A percentile compares a stretch with the other conserved stretches of the same genome.
Conservation (phyloP, 2,329 filamentous ascomycete genomes). For the Apiospora phragmitis region DNA sequence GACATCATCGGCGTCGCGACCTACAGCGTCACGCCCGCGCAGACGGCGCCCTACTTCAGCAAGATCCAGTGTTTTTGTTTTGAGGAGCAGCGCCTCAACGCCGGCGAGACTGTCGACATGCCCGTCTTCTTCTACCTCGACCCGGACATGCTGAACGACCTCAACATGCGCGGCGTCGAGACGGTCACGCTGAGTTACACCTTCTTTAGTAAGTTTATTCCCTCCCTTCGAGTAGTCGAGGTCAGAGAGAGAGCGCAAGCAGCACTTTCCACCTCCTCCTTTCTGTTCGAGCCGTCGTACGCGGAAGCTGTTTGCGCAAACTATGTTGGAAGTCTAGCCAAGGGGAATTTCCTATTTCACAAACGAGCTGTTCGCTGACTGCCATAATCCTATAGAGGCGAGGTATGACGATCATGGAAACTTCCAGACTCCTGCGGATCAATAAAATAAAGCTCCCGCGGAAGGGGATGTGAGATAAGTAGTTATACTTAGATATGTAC, state of each 20-base stretch:
- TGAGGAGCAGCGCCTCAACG: conserved; percentile 91
- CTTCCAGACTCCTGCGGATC: conserved; percentile 40
- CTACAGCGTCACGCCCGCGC: conserved; percentile 93
- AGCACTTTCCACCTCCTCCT: no score
- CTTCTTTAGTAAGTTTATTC: conserved; percentile 82
- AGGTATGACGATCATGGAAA: conserved; percentile 81
- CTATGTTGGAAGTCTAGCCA: no score
- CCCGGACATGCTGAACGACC: conserved; percentile 87
- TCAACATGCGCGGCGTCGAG: conserved; percentile 91
- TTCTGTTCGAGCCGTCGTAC: no score
- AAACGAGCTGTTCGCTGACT: not conserved
- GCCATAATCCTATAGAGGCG: conserved; percentile 59
- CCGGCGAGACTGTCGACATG: conserved; percentile 98
- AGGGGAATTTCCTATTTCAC: no score
- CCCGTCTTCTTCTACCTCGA: conserved; percentile 99
- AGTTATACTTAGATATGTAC: not conserved
- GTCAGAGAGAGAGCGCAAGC: no score
- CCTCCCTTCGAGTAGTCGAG: not conserved
- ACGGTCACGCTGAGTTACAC: conserved; percentile 96
- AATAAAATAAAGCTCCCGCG: not conserved
- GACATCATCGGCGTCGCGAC: conserved; percentile 99
- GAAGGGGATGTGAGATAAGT: not conserved
- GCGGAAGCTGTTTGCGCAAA: no score
- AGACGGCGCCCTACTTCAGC: conserved; percentile 96
- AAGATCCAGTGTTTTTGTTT: conserved; percentile 99